phyloP scores from a whole-genome alignment of 2,329 filamentous ascomycete genomes.

The Pseudocercospora macadamiae region DNA sequence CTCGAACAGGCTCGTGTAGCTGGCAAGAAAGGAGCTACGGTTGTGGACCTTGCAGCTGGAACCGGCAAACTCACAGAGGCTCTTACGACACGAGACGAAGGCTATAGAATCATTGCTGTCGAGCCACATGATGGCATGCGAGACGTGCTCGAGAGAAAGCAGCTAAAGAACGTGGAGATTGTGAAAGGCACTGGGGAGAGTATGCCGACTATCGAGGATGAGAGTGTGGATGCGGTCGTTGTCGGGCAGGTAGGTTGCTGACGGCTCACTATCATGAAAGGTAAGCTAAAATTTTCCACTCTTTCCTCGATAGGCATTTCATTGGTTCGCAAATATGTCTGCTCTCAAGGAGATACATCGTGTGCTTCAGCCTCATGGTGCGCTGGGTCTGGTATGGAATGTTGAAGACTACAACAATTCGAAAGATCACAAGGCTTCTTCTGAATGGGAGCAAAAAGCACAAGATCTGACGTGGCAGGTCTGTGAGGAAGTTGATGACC shows the following conservation, averaged over 20 bases:
- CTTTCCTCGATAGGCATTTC: slow-evolving; percentile 39
- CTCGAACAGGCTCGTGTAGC: slow-evolving; percentile 59
- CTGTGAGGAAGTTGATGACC: slow-evolving; percentile 61
- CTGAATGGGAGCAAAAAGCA: slow-evolving; percentile 64
- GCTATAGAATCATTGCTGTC: slow-evolving; percentile 63
- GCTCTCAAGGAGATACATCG: slow-evolving; percentile 69
- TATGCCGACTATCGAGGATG: slow-evolving; percentile 58
- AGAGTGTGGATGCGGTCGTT: slow-evolving; percentile 66
- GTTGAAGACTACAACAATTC: slow-evolving; percentile 61
- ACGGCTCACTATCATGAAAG: background rate
- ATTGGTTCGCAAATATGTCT: slow-evolving; percentile 68
- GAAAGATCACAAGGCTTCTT: slow-evolving; percentile 56
- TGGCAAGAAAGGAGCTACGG: slow-evolving; percentile 47
- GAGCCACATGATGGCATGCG: slow-evolving; percentile 71
- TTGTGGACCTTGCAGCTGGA: slow-evolving; percentile 69
- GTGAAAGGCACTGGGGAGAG: slow-evolving; percentile 61
- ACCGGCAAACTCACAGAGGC: slow-evolving; percentile 72
- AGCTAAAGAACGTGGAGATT: slow-evolving; percentile 58
- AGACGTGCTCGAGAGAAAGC: slow-evolving; percentile 61
- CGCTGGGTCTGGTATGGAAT: slow-evolving; percentile 71
- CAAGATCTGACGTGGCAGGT: slow-evolving; percentile 62
- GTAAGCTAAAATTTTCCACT: slow-evolving; percentile 19
- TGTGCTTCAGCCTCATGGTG: slow-evolving; percentile 62
- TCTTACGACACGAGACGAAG: slow-evolving; percentile 61
- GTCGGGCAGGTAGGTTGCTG: slow-evolving; percentile 65